Percentiles rank a stretch among this genome's conserved stretches.
Evolutionary conservation across 148 eudicot species (phyloP).

Genomic region (Beta vulgaris): DNA sequence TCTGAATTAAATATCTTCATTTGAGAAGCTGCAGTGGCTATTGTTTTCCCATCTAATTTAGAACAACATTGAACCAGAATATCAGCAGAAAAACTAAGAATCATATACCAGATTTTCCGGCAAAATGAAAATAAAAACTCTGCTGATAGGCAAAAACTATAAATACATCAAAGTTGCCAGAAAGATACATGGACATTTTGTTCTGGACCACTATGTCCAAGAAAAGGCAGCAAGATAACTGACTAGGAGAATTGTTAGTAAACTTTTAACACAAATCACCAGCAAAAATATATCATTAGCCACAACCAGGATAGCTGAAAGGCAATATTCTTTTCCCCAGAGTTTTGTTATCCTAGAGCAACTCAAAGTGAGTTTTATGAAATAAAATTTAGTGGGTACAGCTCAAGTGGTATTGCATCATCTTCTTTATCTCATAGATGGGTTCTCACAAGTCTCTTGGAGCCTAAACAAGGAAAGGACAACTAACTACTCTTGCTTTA

Average conservation of each 20-base stretch:
- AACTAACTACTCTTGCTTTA: background rate
- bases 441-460: too few species aligned
- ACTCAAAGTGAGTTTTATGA: background rate
- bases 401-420: too few species aligned
- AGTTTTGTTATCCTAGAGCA: background rate
- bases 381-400: background rate
- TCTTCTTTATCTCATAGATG: too few species aligned
- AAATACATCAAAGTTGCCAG: background rate
- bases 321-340: background rate
- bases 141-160: background rate
- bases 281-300: background rate
- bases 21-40: slow-evolving; percentile 91
- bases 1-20: slow-evolving; percentile 70
- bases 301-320: background rate
- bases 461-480: background rate
- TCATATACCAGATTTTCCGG: background rate
- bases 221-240: background rate
- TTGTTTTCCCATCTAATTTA: slow-evolving; percentile 63
- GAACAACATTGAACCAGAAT: slow-evolving; percentile 10
- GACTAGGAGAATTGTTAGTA: background rate
- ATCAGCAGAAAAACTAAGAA: slow-evolving; percentile 3
- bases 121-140: background rate
- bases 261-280: background rate
- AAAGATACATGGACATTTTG: background rate
- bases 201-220: background rate